Conservation (phyloP, 306 rosid genomes). For the Medicago truncatula region MtrunA17r5.0-ANR NC_053049.1:16042501-16043000, state of each 20-base stretch:
- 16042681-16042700: conserved; percentile 29
- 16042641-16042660: conserved; percentile 24
- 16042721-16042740: conserved; percentile 21
- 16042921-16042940: too few relatives aligned
- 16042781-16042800: neutral
- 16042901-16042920: too few relatives aligned
- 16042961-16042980: too few relatives aligned
- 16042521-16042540: conserved; percentile 11
- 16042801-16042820: too few relatives aligned
- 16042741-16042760: neutral
- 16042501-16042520: neutral
- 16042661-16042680: conserved; percentile 19
- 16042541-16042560: neutral
- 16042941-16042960: too few relatives aligned
- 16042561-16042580: neutral
- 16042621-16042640: conserved; percentile 23
- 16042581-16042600: neutral
- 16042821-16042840: too few relatives aligned
- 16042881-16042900: too few relatives aligned
- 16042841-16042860: too few relatives aligned
- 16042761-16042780: neutral
- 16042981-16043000: too few relatives aligned
- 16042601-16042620: conserved; percentile 12
- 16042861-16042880: too few relatives aligned
- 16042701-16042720: conserved; percentile 6